Evolutionary conservation across 441 rosid species (phyloP).

Genomic region (Jatropha podagrica): DNA sequence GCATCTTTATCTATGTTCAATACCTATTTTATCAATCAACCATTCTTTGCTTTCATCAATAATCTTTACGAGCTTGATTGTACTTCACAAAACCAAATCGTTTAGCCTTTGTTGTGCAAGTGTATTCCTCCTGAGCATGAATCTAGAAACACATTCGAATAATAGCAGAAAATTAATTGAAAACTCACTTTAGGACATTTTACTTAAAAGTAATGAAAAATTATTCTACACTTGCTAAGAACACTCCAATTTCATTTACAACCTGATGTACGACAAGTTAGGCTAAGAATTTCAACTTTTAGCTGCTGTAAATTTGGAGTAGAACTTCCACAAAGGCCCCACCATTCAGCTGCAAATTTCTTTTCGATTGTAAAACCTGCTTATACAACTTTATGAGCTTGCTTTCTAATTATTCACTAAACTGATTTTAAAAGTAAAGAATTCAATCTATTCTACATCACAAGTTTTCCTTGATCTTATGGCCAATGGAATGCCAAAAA

Average conservation of each 20-base stretch:
- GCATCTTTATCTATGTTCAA: neutral
- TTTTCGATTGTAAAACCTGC: neutral
- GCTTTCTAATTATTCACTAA: neutral
- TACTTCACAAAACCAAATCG: slow-evolving; percentile 1
- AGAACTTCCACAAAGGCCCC: neutral
- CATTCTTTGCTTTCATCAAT: neutral
- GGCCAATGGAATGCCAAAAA: neutral
- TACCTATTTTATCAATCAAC: neutral
- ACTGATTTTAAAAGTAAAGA: neutral
- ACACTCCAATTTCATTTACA: neutral
- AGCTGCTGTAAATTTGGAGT: neutral
- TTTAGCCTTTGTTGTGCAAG: neutral
- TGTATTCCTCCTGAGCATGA: neutral
- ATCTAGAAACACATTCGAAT: neutral
- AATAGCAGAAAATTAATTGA: neutral
- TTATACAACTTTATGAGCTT: neutral
- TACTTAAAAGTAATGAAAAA: neutral
- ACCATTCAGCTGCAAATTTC: neutral
- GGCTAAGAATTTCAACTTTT: too few species aligned
- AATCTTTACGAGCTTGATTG: neutral
- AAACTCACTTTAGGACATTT: neutral
- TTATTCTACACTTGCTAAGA: neutral
- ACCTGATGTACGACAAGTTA: too few species aligned
- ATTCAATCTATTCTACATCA: neutral
- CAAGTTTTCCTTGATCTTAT: neutral